Conservation (phyloP, 1,284 basidiomycete genomes). For the Fistulinella cinereoalba region DNA sequence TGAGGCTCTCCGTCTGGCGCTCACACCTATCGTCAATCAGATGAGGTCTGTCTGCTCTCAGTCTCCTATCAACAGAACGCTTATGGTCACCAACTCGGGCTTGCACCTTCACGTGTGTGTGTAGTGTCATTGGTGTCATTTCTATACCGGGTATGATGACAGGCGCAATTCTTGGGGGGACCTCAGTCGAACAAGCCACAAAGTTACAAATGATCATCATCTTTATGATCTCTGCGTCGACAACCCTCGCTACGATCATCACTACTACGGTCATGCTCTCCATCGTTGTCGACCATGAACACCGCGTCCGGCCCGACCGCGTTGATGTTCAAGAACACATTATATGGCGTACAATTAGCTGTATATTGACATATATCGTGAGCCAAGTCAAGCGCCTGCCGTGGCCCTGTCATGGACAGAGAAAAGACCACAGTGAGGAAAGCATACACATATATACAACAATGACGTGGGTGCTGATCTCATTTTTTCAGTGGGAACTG, state of each 20-base stretch:
- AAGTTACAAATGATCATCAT: constrained; percentile 87
- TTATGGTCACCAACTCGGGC: not conserved
- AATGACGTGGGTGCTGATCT: no score
- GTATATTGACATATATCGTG: no score
- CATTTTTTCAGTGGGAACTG: no score
- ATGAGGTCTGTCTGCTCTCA: constrained; percentile 58
- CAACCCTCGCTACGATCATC: constrained; percentile 64
- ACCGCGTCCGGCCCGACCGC: constrained; percentile 69
- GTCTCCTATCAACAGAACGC: not conserved
- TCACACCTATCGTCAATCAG: constrained; percentile 79
- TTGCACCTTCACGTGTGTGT: not conserved
- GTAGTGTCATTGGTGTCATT: constrained; percentile 78
- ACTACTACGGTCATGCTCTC: constrained; percentile 58
- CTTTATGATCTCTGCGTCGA: constrained; percentile 83
- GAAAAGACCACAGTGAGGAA: no score
- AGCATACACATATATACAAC: no score
- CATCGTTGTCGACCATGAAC: constrained; percentile 64
- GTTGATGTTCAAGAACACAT: constrained; percentile 52
- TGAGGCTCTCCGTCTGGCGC: constrained; percentile 73
- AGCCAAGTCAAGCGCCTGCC: no score
- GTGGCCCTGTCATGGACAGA: no score
- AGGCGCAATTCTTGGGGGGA: no score
- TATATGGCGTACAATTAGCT: constrained; percentile 45
- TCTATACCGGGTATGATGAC: constrained; percentile 78
- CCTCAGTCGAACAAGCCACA: constrained; percentile 80